A percentile compares a stretch with the other conserved stretches of the same genome.
phyloP scores from a whole-genome alignment of 2,329 filamentous ascomycete genomes.

The Diaporthe ilicicola region DNA sequence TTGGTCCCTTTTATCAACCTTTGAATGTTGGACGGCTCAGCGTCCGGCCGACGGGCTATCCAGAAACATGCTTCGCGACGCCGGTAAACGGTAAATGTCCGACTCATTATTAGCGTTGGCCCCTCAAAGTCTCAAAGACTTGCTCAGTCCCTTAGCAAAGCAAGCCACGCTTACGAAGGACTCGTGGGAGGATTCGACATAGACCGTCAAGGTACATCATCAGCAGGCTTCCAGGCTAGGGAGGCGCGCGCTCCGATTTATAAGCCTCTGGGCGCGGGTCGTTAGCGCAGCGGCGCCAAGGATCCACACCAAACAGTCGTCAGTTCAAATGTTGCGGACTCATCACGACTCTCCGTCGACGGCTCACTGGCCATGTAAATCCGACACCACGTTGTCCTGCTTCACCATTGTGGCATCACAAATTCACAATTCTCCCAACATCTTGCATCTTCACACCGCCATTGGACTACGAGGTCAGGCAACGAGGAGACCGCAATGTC shows the following conservation, averaged over 20 bases:
- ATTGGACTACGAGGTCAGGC: neutral
- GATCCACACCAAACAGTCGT: neutral
- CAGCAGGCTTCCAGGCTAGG: constrained; percentile 10
- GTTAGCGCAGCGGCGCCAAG: constrained; percentile 16
- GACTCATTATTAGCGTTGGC: constrained; percentile 2
- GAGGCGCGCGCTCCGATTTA: constrained; percentile 19
- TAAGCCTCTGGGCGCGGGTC: neutral
- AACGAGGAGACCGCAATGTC: neutral
- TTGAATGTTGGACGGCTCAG: neutral
- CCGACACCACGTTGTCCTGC: neutral
- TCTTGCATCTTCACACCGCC: neutral
- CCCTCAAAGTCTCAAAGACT: constrained; percentile 2
- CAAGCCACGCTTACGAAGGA: neutral
- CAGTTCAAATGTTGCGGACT: constrained; percentile 8
- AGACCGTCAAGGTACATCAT: neutral
- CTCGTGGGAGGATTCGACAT: neutral
- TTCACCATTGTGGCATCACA: neutral
- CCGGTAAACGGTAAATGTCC: neutral
- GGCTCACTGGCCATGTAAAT: constrained; percentile 8
- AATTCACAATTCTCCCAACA: neutral
- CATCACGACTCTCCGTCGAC: constrained; percentile 5
- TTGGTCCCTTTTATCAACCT: constrained; percentile 10
- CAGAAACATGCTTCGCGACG: neutral
- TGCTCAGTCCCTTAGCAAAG: neutral
- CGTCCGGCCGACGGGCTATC: neutral